A percentile compares a stretch with the other conserved stretches of the same genome.
These are phyloP conservation scores for Cryomyces antarcticus DNA, from an alignment of 495 filamentous ascomycete genomes.

Conservation along the genomic window DNA sequence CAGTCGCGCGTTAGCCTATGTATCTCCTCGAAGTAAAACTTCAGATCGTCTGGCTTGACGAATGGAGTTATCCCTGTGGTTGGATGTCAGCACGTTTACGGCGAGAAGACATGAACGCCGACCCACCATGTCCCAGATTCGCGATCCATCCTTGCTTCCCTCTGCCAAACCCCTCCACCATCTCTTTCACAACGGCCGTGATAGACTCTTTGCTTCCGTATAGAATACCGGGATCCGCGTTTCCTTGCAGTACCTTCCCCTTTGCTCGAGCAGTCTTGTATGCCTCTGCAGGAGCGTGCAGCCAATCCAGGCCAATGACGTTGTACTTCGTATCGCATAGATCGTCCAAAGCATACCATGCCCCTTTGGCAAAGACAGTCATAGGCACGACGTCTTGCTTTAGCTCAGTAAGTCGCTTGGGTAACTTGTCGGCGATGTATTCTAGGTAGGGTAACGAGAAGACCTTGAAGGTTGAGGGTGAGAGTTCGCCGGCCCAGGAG, in stretches of 20 bases:
- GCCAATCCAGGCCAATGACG: slow-evolving; percentile 86
- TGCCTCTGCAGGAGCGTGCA: slow-evolving; percentile 73
- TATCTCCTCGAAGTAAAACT: slow-evolving; percentile 84
- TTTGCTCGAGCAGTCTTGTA: slow-evolving; percentile 42
- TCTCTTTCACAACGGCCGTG: slow-evolving; percentile 53
- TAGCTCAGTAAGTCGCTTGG: slow-evolving; percentile 47
- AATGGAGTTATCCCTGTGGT: slow-evolving; percentile 69
- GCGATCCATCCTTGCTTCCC: slow-evolving; percentile 81
- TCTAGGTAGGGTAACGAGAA: slow-evolving; percentile 75
- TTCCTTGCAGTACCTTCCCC: slow-evolving; percentile 72
- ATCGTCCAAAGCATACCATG: slow-evolving; percentile 86
- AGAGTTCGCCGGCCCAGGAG: slow-evolving; percentile 91
- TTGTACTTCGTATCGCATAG: slow-evolving; percentile 79
- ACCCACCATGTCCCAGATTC: slow-evolving; percentile 72
- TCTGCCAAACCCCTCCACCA: slow-evolving; percentile 70
- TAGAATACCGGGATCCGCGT: slow-evolving; percentile 82
- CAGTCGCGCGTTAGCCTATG: slow-evolving; percentile 23
- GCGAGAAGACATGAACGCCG: neutral
- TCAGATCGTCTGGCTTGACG: slow-evolving; percentile 79
- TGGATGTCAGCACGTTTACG: neutral
- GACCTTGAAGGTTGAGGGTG: slow-evolving; percentile 56
- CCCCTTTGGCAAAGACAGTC: slow-evolving; percentile 99
- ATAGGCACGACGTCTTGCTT: slow-evolving; percentile 69
- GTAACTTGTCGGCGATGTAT: slow-evolving; percentile 62
- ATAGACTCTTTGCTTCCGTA: slow-evolving; percentile 72